phyloP scores from a whole-genome alignment of 2,329 filamentous ascomycete genomes.

The Fusarium metavorans region DNA sequence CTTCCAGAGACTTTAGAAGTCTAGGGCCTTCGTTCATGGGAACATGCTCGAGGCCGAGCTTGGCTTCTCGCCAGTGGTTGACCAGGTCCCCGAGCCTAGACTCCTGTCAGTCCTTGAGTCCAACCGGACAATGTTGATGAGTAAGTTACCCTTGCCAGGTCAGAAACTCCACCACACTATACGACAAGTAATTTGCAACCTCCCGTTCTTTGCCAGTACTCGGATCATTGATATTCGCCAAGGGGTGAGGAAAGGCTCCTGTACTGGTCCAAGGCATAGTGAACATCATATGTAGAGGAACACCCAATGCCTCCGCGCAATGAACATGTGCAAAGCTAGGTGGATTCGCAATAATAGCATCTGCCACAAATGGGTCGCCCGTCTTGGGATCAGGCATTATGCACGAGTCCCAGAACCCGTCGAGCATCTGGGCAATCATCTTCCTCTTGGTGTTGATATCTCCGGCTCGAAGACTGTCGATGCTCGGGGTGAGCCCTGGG shows the following conservation, averaged over 20 bases:
- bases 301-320: conserved; percentile 80
- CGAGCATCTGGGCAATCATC: conserved; percentile 10
- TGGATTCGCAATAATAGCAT: conserved; percentile 87
- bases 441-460: conserved; percentile 7
- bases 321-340: conserved; percentile 82
- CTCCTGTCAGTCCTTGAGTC: not conserved
- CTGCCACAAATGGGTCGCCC: conserved; percentile 69
- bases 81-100: conserved; percentile 75
- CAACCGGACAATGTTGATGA: not conserved
- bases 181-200: conserved; percentile 84
- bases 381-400: not conserved
- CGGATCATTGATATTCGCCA: conserved; percentile 75
- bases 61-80: conserved; percentile 77
- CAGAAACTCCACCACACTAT: conserved; percentile 84
- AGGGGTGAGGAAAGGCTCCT: conserved; percentile 78
- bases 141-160: conserved; percentile 79
- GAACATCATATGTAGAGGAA: conserved; percentile 88
- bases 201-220: conserved; percentile 62
- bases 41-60: conserved; percentile 69
- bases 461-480: conserved; percentile 1
- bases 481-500: not conserved
- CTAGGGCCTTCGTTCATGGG: not conserved
- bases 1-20: conserved; percentile 61
- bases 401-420: conserved; percentile 30
- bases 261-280: conserved; percentile 86